Percentiles rank a stretch among this genome's conserved stretches.
phyloP scores from a whole-genome alignment of 2,329 filamentous ascomycete genomes.

The Bipolaris oryzae region DNA sequence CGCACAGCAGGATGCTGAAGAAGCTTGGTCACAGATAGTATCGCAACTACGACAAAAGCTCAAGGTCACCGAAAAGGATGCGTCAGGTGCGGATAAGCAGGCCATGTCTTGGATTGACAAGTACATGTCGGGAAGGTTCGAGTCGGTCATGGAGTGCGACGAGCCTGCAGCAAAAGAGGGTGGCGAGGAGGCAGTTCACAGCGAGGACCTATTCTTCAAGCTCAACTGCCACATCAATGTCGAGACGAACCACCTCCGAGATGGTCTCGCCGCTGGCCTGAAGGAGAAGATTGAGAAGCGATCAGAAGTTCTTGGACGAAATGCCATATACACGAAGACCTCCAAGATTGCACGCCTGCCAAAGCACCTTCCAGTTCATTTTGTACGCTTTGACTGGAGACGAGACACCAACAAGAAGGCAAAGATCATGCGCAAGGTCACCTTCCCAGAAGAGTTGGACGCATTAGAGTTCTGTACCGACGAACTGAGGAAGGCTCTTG shows the following conservation, averaged over 20 bases:
- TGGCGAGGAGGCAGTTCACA: constrained; percentile 71
- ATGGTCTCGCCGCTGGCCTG: constrained; percentile 82
- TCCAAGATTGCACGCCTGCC: constrained; percentile 89
- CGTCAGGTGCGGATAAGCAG: constrained; percentile 42
- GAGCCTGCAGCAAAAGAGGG: constrained; percentile 76
- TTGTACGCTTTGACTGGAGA: constrained; percentile 98
- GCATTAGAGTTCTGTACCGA: constrained; percentile 95
- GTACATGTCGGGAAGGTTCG: constrained; percentile 84
- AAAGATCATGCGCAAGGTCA: constrained; percentile 99
- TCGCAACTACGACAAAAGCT: constrained; percentile 81
- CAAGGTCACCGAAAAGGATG: constrained; percentile 62
- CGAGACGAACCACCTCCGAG: constrained; percentile 85
- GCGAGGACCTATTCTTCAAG: constrained; percentile 82
- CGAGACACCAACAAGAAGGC: constrained; percentile 95
- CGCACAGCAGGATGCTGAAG: constrained; percentile 98
- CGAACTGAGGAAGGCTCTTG: constrained; percentile 77
- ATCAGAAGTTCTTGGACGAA: constrained; percentile 75
- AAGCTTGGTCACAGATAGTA: constrained; percentile 96
- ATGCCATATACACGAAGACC: constrained; percentile 86
- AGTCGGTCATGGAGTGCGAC: constrained; percentile 80
- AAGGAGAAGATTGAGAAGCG: constrained; percentile 91
- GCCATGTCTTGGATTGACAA: constrained; percentile 82
- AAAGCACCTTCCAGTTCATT: constrained; percentile 95
- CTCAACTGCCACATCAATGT: constrained; percentile 93
- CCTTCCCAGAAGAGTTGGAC: constrained; percentile 91